These are phyloP conservation scores for Jamesozyma spencerorum DNA, from an alignment of 805 yeast species.

Conservation along the genomic window DNA sequence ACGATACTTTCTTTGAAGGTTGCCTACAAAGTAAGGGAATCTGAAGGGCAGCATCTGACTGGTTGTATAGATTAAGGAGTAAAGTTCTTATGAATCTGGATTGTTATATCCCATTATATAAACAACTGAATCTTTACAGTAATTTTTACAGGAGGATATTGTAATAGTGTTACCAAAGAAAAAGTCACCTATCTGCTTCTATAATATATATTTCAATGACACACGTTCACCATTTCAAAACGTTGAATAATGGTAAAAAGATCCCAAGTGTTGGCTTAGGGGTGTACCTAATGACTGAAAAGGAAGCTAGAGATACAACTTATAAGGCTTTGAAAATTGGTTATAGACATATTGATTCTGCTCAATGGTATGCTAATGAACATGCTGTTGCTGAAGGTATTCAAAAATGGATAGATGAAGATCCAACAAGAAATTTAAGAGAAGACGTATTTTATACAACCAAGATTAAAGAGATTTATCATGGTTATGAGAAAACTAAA, in stretches of 20 bases:
- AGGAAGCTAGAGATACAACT: constrained; percentile 36
- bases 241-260: constrained; percentile 43
- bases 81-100: no score
- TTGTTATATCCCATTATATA: no score
- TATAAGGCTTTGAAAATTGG: constrained; percentile 52
- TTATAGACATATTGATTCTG: constrained; percentile 67
- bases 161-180: no score
- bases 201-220: no score
- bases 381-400: constrained; percentile 51
- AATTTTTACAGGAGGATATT: no score
- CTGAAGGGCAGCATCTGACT: no score
- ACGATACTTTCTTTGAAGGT: no score
- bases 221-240: constrained; percentile 8
- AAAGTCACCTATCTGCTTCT: no score
- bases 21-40: no score
- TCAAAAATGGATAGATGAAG: constrained; percentile 39
- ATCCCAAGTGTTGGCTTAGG: constrained; percentile 54
- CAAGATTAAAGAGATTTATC: constrained; percentile 59
- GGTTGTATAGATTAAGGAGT: no score
- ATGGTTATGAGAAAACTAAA: constrained; percentile 49
- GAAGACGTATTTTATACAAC: constrained; percentile 54
- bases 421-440: constrained; percentile 34
- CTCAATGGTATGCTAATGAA: constrained; percentile 56
- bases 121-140: no score
- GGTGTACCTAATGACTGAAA: constrained; percentile 36